Percentiles rank a stretch among this genome's conserved stretches.
phyloP scores from a whole-genome alignment of 148 eudicot species.

The Oxyria digyna region DNA sequence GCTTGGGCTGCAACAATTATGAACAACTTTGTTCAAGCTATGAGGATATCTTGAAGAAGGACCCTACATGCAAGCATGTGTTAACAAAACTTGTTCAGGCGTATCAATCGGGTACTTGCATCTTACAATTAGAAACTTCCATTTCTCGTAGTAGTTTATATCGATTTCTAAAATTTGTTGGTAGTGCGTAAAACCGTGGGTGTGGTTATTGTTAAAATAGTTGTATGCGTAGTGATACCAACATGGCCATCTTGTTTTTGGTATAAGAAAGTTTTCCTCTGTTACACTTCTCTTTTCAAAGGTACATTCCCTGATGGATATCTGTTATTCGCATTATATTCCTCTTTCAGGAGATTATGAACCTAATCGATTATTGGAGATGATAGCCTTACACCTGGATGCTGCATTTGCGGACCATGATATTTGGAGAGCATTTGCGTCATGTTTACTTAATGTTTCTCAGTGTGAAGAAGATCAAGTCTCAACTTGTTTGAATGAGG shows the following conservation, averaged over 20 bases:
- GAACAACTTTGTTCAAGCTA: slow-evolving; percentile 31
- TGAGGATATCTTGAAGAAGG: slow-evolving; percentile 64
- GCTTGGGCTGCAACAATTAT: slow-evolving; percentile 31
- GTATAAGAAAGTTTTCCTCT: too few species aligned
- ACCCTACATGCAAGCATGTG: slow-evolving; percentile 66
- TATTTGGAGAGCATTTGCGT: slow-evolving; percentile 70
- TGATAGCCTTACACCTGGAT: slow-evolving; percentile 75
- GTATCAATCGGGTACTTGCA: slow-evolving; percentile 42
- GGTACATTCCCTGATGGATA: too few species aligned
- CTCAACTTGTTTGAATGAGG: slow-evolving; percentile 35
- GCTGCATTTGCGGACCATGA: slow-evolving; percentile 36
- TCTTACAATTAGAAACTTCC: neutral
- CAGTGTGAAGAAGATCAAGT: slow-evolving; percentile 51
- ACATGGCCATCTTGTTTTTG: too few species aligned
- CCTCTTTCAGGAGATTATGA: slow-evolving; percentile 43
- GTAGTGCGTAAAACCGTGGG: neutral
- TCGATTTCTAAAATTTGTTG: neutral
- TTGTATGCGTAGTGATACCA: too few species aligned
- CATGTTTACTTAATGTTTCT: slow-evolving; percentile 40
- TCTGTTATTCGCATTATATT: too few species aligned
- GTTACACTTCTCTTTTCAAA: too few species aligned
- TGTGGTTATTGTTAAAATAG: too few species aligned
- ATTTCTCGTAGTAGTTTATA: neutral
- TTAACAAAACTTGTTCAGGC: slow-evolving; percentile 46
- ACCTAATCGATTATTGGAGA: slow-evolving; percentile 42